Conservation (phyloP, 176 grass and related monocot genomes). For the Phoenix roebelenii region DNA sequence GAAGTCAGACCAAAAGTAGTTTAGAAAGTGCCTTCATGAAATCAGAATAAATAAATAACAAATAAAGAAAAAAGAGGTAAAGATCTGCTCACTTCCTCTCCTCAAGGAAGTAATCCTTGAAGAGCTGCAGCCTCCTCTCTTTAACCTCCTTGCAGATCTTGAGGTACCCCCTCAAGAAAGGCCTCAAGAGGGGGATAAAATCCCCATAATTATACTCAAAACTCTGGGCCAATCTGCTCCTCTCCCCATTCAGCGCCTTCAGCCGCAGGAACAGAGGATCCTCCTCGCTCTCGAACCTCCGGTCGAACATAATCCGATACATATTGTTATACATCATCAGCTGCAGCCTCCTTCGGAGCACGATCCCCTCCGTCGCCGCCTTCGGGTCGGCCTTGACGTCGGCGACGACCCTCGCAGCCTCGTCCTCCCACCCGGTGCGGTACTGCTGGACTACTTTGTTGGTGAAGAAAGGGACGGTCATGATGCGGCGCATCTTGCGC, state of each 20-base stretch:
- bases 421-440: constrained; percentile 51
- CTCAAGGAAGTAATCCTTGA: constrained; percentile 86
- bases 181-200: constrained; percentile 77
- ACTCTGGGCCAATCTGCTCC: constrained; percentile 87
- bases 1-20: too few relatives aligned
- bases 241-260: constrained; percentile 51
- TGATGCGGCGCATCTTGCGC: constrained; percentile 91
- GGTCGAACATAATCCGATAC: constrained; percentile 90
- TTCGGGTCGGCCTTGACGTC: constrained; percentile 34
- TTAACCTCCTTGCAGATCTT: constrained; percentile 72
- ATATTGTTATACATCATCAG: constrained; percentile 97
- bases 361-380: constrained; percentile 40
- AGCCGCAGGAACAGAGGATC: constrained; percentile 62
- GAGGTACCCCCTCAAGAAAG: constrained; percentile 62
- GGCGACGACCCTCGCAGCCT: constrained; percentile 57
- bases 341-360: constrained; percentile 62
- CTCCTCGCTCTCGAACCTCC: constrained; percentile 57
- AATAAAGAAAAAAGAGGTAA: too few relatives aligned
- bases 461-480: constrained; percentile 92
- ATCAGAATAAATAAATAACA: too few relatives aligned
- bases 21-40: too few relatives aligned
- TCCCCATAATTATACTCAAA: constrained; percentile 98
- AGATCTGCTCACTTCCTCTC: constrained; percentile 67
- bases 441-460: constrained; percentile 35
- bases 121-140: constrained; percentile 59